Evolutionary conservation across 192 early-diverging fungal genomes (phyloP), one percentile per base, ranked within the genome.

Genomic region (Podila clonocystis): DNA sequence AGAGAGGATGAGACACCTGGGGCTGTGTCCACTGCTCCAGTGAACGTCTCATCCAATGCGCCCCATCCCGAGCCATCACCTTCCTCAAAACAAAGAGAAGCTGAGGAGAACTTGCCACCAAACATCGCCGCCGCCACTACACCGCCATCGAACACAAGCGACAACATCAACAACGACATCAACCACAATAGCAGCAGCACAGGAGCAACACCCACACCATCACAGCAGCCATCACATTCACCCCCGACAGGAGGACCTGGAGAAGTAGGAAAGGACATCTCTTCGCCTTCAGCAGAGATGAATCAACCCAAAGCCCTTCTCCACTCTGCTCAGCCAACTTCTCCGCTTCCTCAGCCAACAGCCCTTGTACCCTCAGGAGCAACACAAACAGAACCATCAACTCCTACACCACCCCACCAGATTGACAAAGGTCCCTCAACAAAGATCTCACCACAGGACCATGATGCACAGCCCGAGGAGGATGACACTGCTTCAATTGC

Each of bases 21-120:
- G 62, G 62, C 70, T 58, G 50, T 64, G 70, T 41, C 45, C 9
- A 17, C 57, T 24, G 24, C 57, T 31, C 34, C 33, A 57, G 11
- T 50, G 52, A 50, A 50, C 50, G 29, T 29, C 48, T 20, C 50
- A 48, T 33, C 24, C 66, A 55, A 17, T 49, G 30, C 49, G 15
- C 4, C 52, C 31, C n/a, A 55, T 55, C 52, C 52, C 41, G 41
- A 45, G 41, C 15, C 41, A 45, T 45, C 41, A 4, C 41, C 41
- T 15, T 45, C 41, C 12, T 45, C 41, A 12, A 45, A 45, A 45
- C 41, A 45, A 45, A 15, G 17, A 15, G 41, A 55, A 55, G 8
- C 52, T 5, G 52, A 26, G 24, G 52, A n/a, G 17, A 3, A 4
- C 24, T 55, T 26, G 52, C 52, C 22, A 55, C 52, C 52, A 55